Percentiles rank a stretch among this genome's conserved stretches.
These are phyloP conservation scores for Dendrothele bispora DNA, from an alignment of 768 basidiomycete species.

Conservation along the genomic window DNA sequence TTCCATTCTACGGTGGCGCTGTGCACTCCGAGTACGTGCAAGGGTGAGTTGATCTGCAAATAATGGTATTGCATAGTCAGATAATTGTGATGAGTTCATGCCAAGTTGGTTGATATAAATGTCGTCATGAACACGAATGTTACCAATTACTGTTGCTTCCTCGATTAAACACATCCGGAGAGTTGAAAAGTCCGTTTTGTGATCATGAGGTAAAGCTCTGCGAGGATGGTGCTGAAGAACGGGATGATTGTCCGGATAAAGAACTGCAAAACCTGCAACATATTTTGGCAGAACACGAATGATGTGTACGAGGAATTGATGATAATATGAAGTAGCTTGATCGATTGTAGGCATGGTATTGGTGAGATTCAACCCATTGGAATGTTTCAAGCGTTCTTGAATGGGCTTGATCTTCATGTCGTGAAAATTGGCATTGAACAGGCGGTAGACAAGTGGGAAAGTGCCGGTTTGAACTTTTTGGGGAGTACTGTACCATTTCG, in stretches of 20 bases:
- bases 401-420: conserved; percentile 24
- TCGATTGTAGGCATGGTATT: conserved; percentile 15
- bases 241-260: background rate
- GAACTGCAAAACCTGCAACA: background rate
- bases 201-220: too few species aligned
- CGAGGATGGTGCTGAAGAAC: background rate
- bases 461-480: conserved; percentile 40
- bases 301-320: conserved; percentile 7
- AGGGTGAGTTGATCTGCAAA: conserved; percentile 17
- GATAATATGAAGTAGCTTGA: background rate
- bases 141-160: background rate
- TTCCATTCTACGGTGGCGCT: conserved; percentile 8
- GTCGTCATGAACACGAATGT: background rate
- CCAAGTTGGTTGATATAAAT: background rate
- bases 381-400: conserved; percentile 5
- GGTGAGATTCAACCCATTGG: conserved; percentile 10
- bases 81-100: background rate
- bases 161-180: background rate
- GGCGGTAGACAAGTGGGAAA: conserved; percentile 27
- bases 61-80: conserved; percentile 12
- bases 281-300: background rate
- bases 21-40: conserved; percentile 8
- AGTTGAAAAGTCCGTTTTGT: background rate
- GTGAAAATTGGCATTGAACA: conserved; percentile 17
- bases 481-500: too few species aligned